Evolutionary conservation across 2,329 filamentous ascomycete genomes (phyloP).

Genomic region (Hyphodiscus sp.): DNA sequence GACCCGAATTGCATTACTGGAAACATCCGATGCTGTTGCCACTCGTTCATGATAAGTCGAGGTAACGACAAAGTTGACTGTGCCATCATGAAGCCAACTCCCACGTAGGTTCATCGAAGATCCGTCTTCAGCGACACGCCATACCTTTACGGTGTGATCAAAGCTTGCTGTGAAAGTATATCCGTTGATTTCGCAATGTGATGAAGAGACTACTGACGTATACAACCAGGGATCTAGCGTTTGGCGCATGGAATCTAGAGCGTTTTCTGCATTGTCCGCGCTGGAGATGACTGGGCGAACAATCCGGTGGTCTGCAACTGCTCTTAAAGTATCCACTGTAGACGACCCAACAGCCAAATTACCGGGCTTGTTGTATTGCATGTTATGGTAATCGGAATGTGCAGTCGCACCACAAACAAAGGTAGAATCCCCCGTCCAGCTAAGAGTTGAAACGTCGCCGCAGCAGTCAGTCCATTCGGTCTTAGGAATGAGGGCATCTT

Average conservation of each 20-base stretch:
- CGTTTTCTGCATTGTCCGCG: slow-evolving; percentile 44
- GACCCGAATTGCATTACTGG: slow-evolving; percentile 47
- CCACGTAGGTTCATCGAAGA: slow-evolving; percentile 38
- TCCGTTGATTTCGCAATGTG: slow-evolving; percentile 41
- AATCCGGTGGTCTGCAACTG: slow-evolving; percentile 52
- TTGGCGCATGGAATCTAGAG: slow-evolving; percentile 48
- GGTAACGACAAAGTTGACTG: slow-evolving; percentile 56
- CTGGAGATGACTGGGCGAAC: slow-evolving; percentile 41
- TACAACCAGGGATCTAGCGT: slow-evolving; percentile 59
- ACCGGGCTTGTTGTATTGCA: slow-evolving; percentile 60
- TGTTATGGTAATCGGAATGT: slow-evolving; percentile 56
- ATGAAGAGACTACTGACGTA: slow-evolving; percentile 56
- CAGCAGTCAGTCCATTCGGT: slow-evolving; percentile 55
- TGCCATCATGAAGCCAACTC: slow-evolving; percentile 51
- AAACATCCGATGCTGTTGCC: slow-evolving; percentile 53
- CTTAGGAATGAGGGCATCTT: slow-evolving; percentile 45
- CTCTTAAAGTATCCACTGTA: slow-evolving; percentile 37
- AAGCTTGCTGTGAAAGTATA: slow-evolving; percentile 55
- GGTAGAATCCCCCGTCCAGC: slow-evolving; percentile 46
- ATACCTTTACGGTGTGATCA: slow-evolving; percentile 54
- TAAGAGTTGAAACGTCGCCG: slow-evolving; percentile 52
- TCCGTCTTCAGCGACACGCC: slow-evolving; percentile 38
- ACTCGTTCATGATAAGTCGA: slow-evolving; percentile 42
- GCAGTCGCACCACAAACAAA: slow-evolving; percentile 58
- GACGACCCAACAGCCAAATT: slow-evolving; percentile 53